Base-by-base conservation (phyloP, 805 yeast species). In the Monosporozyma aerobia region DNA sequence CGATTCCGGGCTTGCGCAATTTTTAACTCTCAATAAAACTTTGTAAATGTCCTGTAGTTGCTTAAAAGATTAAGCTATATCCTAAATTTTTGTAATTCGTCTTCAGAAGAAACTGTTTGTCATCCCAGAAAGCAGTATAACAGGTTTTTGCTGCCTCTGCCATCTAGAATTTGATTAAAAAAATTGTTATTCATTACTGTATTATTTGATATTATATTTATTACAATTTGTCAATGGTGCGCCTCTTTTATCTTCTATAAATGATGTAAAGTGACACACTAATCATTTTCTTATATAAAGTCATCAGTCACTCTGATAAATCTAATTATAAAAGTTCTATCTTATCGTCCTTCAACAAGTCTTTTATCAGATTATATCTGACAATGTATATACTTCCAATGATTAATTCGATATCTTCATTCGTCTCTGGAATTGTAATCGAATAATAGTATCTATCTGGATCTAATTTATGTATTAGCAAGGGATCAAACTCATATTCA, bases 361-460 rank as follows among this genome's bases (percentile, higher is more conserved):
- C 69, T 51, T 73, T 62, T 5, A 82, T 71, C 0, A 79, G 77
- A 5, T 76, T 75, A 69, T 88, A 90, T 51, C 87, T 74, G 68
- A 88, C 75, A 49, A 86, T 87, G 63, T 87, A 89, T 4, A 90
- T 80, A 40, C 88, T 87, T n/a, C 80, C 82, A 13, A 73, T 67
- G 14, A 71, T 74, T 57, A 83, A 72, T 48, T 79, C 84, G 2
- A 86, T 73, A 50, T 76, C 80, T 56, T 81, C 85, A 22, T 62
- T 62, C 10, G 67, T 56, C 25, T 73, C 79, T 23, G 77, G 81
- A 11, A 81, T 69, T 3, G 64, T 60, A 0, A 80, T 71, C 2
- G 71, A 63, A 51, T 67, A 68, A 50, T 57, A 59, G 9, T 54
- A 61, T 39, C 73, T 71, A 14, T 67, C 68, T 25, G 68, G 63